Conservation (phyloP, 225 moss, liverwort and hornwort genomes). For the Polytrichum commune region DNA sequence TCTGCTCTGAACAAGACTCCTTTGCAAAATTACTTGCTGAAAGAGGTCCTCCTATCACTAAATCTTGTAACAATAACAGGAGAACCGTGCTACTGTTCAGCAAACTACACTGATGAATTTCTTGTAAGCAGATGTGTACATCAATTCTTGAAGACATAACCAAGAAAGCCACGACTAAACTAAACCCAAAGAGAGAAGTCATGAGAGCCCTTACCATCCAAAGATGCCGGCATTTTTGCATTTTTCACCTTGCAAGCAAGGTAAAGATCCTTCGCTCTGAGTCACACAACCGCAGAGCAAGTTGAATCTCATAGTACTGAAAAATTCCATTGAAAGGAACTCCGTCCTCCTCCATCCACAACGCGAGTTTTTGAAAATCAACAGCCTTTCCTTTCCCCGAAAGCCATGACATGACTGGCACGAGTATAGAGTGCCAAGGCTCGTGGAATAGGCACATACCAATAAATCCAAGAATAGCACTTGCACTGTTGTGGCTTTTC, state of each 20-base stretch:
- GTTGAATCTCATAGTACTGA: constrained; percentile 40
- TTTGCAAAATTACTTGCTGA: background rate
- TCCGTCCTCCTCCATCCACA: constrained; percentile 49
- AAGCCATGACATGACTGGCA: constrained; percentile 62
- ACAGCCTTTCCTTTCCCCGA: constrained; percentile 34
- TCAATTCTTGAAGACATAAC: constrained; percentile 3
- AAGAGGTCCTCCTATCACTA: no score
- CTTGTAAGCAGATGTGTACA: no score
- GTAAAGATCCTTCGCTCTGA: constrained; percentile 46
- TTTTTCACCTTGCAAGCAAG: constrained; percentile 35
- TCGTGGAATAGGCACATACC: constrained; percentile 67
- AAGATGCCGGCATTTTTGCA: constrained; percentile 23
- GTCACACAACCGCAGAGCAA: constrained; percentile 35
- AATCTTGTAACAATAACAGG: no score
- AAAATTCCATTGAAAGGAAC: constrained; percentile 46
- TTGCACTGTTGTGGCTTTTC: constrained; percentile 57
- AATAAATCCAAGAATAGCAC: constrained; percentile 71
- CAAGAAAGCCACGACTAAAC: background rate
- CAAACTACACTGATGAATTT: no score
- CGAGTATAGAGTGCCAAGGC: no score
- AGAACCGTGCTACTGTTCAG: no score
- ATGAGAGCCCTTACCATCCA: constrained; percentile 46
- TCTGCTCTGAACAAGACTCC: background rate
- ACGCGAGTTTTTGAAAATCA: constrained; percentile 36
- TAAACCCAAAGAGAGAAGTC: no score